Percentiles rank a stretch among this genome's conserved stretches.
These are phyloP conservation scores for Alternaria ventricosa DNA, from an alignment of 2,329 filamentous ascomycete genomes.

Conservation along the genomic window DNA sequence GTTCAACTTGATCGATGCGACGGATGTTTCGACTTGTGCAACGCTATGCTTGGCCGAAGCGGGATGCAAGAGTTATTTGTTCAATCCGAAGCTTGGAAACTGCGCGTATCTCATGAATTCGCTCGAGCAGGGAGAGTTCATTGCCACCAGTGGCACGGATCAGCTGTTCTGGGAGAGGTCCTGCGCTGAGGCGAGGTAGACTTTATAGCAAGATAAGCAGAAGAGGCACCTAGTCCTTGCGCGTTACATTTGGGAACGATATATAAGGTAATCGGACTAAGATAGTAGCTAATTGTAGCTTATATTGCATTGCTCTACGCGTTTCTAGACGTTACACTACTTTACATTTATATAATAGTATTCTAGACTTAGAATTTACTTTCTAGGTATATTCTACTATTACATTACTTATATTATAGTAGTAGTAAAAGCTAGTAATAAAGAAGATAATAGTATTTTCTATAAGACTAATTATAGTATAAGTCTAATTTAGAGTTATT, in stretches of 20 bases:
- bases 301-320: background rate
- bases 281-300: background rate
- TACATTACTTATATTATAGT: too few species aligned
- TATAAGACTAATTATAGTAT: too few species aligned
- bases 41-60: constrained; percentile 16
- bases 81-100: constrained; percentile 10
- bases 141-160: constrained; percentile 1
- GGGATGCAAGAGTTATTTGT: constrained; percentile 19
- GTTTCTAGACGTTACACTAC: background rate
- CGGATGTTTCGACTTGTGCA: constrained; percentile 16
- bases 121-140: constrained; percentile 1
- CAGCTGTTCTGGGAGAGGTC: constrained; percentile 1
- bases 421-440: too few species aligned
- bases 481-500: too few species aligned
- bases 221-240: background rate
- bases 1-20: constrained; percentile 18
- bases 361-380: too few species aligned
- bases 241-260: background rate
- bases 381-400: too few species aligned
- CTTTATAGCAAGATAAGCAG: background rate
- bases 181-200: background rate
- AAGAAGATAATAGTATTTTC: too few species aligned
- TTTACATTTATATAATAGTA: too few species aligned
- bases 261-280: background rate
- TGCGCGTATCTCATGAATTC: constrained; percentile 1